A percentile compares a stretch with the other conserved stretches of the same genome.
Conservation (phyloP, 2,329 filamentous ascomycete species). For the Colletotrichum liaoningense region DNA sequence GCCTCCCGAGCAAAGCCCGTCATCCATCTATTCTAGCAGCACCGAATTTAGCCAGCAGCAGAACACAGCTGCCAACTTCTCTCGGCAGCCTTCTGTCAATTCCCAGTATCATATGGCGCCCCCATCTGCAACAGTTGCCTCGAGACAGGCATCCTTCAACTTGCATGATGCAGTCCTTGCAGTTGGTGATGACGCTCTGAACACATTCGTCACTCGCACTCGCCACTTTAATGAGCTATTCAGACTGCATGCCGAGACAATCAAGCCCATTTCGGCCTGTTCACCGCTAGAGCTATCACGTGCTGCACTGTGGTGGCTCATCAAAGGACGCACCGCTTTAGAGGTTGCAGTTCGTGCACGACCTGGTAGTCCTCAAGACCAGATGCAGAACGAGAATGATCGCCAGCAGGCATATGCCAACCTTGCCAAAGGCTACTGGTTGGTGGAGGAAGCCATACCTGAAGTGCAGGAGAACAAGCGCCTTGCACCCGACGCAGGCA, state of each 20-base stretch:
- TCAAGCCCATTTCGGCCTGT: conserved; percentile 73
- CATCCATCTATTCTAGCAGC: conserved; percentile 40
- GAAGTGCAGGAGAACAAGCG: conserved; percentile 59
- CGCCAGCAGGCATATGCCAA: conserved; percentile 86
- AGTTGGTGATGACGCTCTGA: conserved; percentile 73
- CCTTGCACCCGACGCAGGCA: conserved; percentile 56
- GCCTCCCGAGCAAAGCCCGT: conserved; percentile 55
- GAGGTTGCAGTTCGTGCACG: conserved; percentile 78
- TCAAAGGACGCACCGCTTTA: conserved; percentile 81
- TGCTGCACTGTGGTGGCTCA: conserved; percentile 88
- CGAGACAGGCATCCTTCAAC: conserved; percentile 48
- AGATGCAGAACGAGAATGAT: conserved; percentile 65
- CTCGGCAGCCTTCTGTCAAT: conserved; percentile 31
- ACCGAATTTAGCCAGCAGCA: conserved; percentile 33
- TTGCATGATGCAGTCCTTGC: conserved; percentile 55
- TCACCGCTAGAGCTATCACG: conserved; percentile 76
- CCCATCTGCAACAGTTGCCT: conserved; percentile 41
- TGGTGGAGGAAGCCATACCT: conserved; percentile 68
- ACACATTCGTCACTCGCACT: conserved; percentile 77
- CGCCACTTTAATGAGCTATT: conserved; percentile 82
- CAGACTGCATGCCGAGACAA: conserved; percentile 79
- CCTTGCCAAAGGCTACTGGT: conserved; percentile 87
- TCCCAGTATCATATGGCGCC: conserved; percentile 38
- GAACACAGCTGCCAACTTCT: conserved; percentile 22
- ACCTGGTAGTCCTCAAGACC: conserved; percentile 63